Evolutionary conservation across 2,329 filamentous ascomycete genomes (phyloP), one percentile per base, ranked within the genome.

Genomic region (Cladophialophora immunda): DNA sequence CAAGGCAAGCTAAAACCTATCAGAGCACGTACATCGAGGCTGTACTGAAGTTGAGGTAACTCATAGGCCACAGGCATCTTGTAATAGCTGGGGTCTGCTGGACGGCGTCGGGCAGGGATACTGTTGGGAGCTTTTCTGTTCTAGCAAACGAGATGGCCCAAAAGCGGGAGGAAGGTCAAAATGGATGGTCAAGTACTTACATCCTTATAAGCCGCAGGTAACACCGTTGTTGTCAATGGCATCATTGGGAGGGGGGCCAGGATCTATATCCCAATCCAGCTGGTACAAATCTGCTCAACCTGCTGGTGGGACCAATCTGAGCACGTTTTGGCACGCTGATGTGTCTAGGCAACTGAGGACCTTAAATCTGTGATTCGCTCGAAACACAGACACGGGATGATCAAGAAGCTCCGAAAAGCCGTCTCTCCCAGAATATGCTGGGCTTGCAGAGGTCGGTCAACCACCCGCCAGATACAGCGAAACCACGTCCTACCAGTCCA

Each of bases 271-370:
- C 45, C 45, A 25, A 50, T 50, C 19, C 19, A 50, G 19, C 19
- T 17, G 19, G 45, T 25, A 0, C 8, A 25, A 50, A 50, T 13
- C 13, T 50, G 45, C 45, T 50, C 45, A 50, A 41, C 19, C 7
- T 50, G 45, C 45, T 22, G 19, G 22, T 50, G 45, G 45, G 9
- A 25, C 45, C 45, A 25, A 50, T 50, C 45, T 50, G 45, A 50
- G 45, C 45, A 50, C 19, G 45, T 50, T 50, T 25, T 25, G 9
- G 45, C 19, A 50, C 45, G 4, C 19, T 13, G 45, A 11, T 25
- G 19, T 4, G 45, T 50, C 19, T 50, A 25, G 22, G 19, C 45
- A 25, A 50, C 22, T 47, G 19, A 25, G 22, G 45, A 25, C 19
- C 45, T 25, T 50, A 25, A 25, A 25, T 50, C 22, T 11, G 19